These are phyloP conservation scores for Colletotrichum chlorophyti DNA, from an alignment of 2,329 filamentous ascomycete species.

Conservation along the genomic window DNA sequence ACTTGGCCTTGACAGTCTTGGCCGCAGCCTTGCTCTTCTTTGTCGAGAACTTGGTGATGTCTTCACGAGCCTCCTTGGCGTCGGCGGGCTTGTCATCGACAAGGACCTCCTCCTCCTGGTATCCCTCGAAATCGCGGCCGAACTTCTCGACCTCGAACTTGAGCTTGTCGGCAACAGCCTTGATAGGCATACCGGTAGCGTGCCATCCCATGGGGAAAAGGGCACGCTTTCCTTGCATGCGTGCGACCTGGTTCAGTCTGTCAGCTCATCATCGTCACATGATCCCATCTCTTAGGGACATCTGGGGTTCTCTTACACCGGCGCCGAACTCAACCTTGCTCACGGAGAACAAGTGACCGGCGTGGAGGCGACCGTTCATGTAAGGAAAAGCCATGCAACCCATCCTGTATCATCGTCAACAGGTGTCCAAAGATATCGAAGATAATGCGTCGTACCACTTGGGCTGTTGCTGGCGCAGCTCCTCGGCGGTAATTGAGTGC, in stretches of 20 bases:
- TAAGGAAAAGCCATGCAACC: conserved; percentile 59
- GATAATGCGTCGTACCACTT: conserved; percentile 84
- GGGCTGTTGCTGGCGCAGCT: conserved; percentile 80
- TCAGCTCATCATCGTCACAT: background rate
- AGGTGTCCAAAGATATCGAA: background rate
- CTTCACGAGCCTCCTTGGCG: conserved; percentile 70
- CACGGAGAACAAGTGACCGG: conserved; percentile 90
- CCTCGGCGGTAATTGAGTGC: conserved; percentile 73
- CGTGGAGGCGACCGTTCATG: conserved; percentile 89
- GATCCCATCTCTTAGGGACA: too few relatives aligned
- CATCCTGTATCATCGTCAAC: conserved; percentile 16
- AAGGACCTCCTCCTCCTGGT: conserved; percentile 64
- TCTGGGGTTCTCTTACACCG: conserved; percentile 62
- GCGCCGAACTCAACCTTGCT: conserved; percentile 93
- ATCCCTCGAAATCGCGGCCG: conserved; percentile 83
- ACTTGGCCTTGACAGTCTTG: conserved; percentile 93
- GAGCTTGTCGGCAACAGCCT: conserved; percentile 95
- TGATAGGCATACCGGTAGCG: conserved; percentile 97
- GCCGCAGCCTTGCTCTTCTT: conserved; percentile 92
- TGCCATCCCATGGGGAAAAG: conserved; percentile 95
- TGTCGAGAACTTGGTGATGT: conserved; percentile 88
- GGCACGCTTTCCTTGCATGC: conserved; percentile 88
- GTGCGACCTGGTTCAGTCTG: conserved; percentile 48
- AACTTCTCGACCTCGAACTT: conserved; percentile 89
- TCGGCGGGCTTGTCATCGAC: conserved; percentile 57